These are phyloP conservation scores for Wolfiporia cocos DNA, from an alignment of 1,284 basidiomycete species.

Conservation along the genomic window DNA sequence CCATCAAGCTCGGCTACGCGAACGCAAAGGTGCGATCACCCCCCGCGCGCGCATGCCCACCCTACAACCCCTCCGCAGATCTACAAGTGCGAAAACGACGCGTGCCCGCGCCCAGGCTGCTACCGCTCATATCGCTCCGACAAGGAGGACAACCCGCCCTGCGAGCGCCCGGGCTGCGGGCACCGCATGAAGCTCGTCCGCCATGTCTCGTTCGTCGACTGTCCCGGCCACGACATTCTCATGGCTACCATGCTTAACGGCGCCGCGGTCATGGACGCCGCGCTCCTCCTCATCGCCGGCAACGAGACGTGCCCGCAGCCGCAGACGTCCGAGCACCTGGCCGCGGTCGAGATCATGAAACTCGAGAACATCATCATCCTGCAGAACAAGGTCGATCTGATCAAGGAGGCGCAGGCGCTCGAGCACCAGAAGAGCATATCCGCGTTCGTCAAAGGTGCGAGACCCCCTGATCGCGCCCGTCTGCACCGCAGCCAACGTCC, in stretches of 20 bases:
- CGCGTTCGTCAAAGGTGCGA: constrained; percentile 84
- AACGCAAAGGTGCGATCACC: constrained; percentile 82
- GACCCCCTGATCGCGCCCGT: no score
- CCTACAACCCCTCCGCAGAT: constrained; percentile 51
- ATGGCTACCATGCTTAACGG: constrained; percentile 99
- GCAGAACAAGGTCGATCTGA: constrained; percentile 96
- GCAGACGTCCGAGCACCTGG: constrained; percentile 97
- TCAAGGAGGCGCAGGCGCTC: constrained; percentile 86
- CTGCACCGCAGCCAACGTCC: not conserved
- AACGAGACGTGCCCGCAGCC: constrained; percentile 99
- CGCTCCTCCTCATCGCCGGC: constrained; percentile 89
- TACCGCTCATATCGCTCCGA: constrained; percentile 92
- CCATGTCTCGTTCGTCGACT: constrained; percentile 97
- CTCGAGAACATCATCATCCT: constrained; percentile 97
- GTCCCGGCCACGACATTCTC: constrained; percentile 92
- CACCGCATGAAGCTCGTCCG: constrained; percentile 87
- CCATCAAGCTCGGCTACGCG: constrained; percentile 98
- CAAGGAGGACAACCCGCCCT: constrained; percentile 92
- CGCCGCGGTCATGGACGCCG: constrained; percentile 99
- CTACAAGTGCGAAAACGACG: constrained; percentile 94
- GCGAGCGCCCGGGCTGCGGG: constrained; percentile 90
- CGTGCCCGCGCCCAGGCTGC: constrained; percentile 90
- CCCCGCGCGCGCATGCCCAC: not conserved
- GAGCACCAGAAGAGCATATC: constrained; percentile 93
- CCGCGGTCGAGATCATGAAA: constrained; percentile 99